phyloP scores from a whole-genome alignment of 2,329 filamentous ascomycete species.

The Triangularia verruculosa region DNA sequence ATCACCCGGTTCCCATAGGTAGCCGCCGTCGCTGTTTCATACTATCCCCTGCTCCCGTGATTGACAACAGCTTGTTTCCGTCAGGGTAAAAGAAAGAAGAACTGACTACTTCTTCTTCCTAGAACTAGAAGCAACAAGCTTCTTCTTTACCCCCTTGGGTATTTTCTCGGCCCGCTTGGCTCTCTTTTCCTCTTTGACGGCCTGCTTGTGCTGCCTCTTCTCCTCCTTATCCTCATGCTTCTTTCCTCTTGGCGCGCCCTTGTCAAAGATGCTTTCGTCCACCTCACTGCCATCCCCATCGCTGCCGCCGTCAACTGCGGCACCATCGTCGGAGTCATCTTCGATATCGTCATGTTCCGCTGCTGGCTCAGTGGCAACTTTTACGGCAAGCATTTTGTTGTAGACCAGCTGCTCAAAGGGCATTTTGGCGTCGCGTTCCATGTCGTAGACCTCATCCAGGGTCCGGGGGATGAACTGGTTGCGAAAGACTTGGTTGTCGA shows the following conservation, averaged over 20 bases:
- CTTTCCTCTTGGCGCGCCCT: constrained; percentile 72
- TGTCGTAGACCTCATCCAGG: constrained; percentile 91
- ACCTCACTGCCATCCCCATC: constrained; percentile 40
- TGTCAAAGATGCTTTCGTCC: constrained; percentile 57
- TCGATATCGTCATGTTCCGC: constrained; percentile 35
- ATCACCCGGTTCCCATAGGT: not conserved
- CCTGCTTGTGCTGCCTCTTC: constrained; percentile 81
- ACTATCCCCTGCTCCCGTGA: not conserved
- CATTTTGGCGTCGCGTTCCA: constrained; percentile 83
- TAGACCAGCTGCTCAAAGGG: constrained; percentile 81
- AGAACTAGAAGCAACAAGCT: constrained; percentile 62
- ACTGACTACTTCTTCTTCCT: constrained; percentile 58
- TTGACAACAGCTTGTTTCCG: not conserved
- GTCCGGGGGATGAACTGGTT: constrained; percentile 97
- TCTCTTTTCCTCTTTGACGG: constrained; percentile 91
- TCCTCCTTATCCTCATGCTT: constrained; percentile 87
- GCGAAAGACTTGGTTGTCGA: constrained; percentile 89
- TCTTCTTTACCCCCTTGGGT: constrained; percentile 94
- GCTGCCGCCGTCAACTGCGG: constrained; percentile 44
- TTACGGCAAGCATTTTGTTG: constrained; percentile 74
- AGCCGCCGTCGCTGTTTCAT: not conserved
- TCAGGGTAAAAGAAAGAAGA: not conserved
- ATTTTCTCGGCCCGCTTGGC: constrained; percentile 95
- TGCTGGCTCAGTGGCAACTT: constrained; percentile 42
- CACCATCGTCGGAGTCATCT: constrained; percentile 49